Evolutionary conservation across 2,329 filamentous ascomycete genomes (phyloP).

Genomic region (Diplodia sapinea): DNA sequence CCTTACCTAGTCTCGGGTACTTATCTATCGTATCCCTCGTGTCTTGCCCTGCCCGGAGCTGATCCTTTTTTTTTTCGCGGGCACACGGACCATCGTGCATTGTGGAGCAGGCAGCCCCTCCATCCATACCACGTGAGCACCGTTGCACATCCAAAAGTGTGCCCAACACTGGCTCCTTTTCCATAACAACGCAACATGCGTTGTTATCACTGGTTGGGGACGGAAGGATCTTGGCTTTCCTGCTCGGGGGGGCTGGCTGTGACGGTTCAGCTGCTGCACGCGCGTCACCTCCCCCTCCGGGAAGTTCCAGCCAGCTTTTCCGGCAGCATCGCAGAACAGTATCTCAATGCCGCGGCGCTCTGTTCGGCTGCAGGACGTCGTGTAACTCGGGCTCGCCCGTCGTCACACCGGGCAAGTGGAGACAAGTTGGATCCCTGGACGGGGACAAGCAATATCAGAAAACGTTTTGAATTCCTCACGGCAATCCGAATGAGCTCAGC

Average conservation of each 20-base stretch:
- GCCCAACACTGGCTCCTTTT: background rate
- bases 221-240: background rate
- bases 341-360: background rate
- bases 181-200: background rate
- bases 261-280: background rate
- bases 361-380: background rate
- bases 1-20: background rate
- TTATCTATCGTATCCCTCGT: constrained; percentile 2
- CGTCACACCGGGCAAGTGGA: too few relatives aligned
- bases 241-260: background rate
- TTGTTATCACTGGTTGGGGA: background rate
- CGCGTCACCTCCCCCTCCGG: background rate
- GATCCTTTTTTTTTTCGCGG: background rate
- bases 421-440: too few relatives aligned
- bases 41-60: background rate
- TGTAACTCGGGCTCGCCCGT: background rate
- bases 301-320: background rate
- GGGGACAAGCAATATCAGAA: too few relatives aligned
- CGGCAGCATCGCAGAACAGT: background rate
- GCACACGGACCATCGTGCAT: background rate
- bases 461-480: too few relatives aligned
- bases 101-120: background rate
- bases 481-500: too few relatives aligned
- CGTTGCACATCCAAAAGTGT: background rate
- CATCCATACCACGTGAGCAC: background rate